These are phyloP conservation scores for Naganishia albida DNA, from an alignment of 1,284 basidiomycete genomes.

Conservation along the genomic window DNA sequence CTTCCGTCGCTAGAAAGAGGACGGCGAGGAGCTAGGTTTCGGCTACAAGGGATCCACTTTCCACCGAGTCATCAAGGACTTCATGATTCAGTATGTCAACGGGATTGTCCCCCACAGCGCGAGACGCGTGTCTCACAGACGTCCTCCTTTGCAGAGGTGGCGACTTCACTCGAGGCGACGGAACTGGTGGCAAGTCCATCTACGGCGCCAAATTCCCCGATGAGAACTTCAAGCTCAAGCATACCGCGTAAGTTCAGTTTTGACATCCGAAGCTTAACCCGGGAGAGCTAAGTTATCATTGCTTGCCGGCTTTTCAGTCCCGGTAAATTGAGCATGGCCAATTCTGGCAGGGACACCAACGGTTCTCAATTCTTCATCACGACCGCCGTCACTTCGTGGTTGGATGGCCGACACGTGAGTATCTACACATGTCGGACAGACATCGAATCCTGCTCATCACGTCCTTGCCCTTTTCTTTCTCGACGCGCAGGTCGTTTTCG, in stretches of 20 bases:
- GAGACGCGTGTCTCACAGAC: not conserved
- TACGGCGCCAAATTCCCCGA: conserved; percentile 59
- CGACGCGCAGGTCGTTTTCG: conserved; percentile 75
- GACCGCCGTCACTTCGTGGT: conserved; percentile 72
- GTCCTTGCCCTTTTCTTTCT: no score
- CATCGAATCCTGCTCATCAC: not conserved
- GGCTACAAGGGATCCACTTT: conserved; percentile 71
- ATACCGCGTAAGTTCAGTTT: conserved; percentile 57
- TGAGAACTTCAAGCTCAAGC: conserved; percentile 87
- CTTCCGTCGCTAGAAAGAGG: conserved; percentile 58
- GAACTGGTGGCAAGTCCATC: conserved; percentile 62
- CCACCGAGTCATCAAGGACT: conserved; percentile 70
- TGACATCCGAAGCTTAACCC: not conserved
- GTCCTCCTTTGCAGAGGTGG: conserved; percentile 59
- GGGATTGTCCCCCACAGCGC: not conserved
- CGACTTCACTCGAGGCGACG: conserved; percentile 68
- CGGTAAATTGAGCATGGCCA: conserved; percentile 72
- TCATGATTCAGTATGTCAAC: conserved; percentile 56
- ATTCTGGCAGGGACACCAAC: conserved; percentile 62
- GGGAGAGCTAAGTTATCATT: not conserved
- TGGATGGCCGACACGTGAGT: conserved; percentile 55
- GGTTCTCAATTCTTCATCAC: conserved; percentile 64
- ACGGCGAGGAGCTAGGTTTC: conserved; percentile 70
- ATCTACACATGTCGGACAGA: not conserved
- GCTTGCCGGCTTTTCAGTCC: conserved; percentile 2